Evolutionary conservation across 805 yeast species (phyloP), one percentile per base, ranked within the genome.

Genomic region (Ogataea methanolica): DNA sequence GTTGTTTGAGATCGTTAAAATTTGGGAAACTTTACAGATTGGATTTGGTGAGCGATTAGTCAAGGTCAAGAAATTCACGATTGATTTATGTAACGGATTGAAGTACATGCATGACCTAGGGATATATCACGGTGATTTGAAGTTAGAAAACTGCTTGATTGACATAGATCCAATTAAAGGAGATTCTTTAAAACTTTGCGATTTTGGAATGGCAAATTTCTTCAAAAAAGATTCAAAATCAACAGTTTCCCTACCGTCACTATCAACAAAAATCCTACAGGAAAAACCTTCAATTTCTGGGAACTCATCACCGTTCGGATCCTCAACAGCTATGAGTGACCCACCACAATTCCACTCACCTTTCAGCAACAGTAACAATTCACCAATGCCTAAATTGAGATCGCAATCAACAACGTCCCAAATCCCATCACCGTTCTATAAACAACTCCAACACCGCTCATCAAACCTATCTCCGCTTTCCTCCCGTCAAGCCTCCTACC

Each of bases 41-140:
- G 41, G 47, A 1, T 36, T 57, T 11, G 35, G 17, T 2, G 48
- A 49, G 2, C 43, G 65, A 36, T 42, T 54, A 3, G 26, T 44
- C 4, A 29, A 41, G 34, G 64, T 78, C 4, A 56, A 60, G n/a
- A 55, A 61, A 11, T 77, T 76, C 54, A 58, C 76, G 5, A 55
- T 64, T 29, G 89, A 86, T 56, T 72, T 89, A 3, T 74, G 79
- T 3, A 62, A 69, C 12, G 91, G 85, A 0, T 61, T 88, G 12
- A 57, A 68, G 44, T 86, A 84, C 60, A 71, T 89, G 78, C 88
- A 82, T 60, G 70, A 73, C 6, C 67, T 69, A 55, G 79, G 82
- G 1, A 72, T 87, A 33, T 86, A 83, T 8, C 96, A 88, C 58
- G 91, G 96, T 2, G 96, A 88, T 66, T 64, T 88, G 41, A 88